A percentile compares a stretch with the other conserved stretches of the same genome.
These are phyloP conservation scores for Neoboletus subvelutipes DNA, from an alignment of 768 basidiomycete genomes.

Conservation along the genomic window DNA sequence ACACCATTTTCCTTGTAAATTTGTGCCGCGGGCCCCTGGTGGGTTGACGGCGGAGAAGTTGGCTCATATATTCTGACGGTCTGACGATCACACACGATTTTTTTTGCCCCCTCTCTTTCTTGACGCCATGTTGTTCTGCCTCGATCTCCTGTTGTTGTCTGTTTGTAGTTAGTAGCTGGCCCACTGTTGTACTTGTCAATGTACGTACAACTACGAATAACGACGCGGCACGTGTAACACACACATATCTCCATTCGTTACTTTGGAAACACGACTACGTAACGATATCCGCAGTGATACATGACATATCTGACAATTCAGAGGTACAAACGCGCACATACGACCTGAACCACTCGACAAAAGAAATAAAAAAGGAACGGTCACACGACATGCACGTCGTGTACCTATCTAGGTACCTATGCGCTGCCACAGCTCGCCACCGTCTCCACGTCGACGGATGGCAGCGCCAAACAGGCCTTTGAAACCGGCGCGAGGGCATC, in stretches of 20 bases:
- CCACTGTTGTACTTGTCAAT: background rate
- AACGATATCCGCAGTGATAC: background rate
- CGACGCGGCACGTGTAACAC: background rate
- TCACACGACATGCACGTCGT: background rate
- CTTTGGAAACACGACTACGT: background rate
- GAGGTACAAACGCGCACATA: background rate
- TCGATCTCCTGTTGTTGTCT: background rate
- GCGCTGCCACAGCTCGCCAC: background rate
- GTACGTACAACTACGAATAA: background rate
- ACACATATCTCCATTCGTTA: background rate
- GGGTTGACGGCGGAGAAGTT: slow-evolving; percentile 19
- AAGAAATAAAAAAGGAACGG: background rate
- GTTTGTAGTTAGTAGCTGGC: background rate
- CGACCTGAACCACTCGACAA: background rate
- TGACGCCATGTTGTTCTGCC: background rate
- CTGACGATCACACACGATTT: too few relatives aligned
- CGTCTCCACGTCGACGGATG: background rate
- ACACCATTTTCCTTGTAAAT: slow-evolving; percentile 23
- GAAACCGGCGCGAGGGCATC: background rate
- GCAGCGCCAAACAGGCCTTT: too few relatives aligned
- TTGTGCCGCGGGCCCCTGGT: slow-evolving; percentile 24
- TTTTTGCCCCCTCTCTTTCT: background rate
- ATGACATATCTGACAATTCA: background rate
- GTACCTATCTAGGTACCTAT: background rate
- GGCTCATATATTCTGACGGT: slow-evolving; percentile 19